Evolutionary conservation across 225 moss, liverwort and hornwort species (phyloP), one percentile per base, ranked within the genome.

Genomic region (Pseudisothecium myosuroides): DNA sequence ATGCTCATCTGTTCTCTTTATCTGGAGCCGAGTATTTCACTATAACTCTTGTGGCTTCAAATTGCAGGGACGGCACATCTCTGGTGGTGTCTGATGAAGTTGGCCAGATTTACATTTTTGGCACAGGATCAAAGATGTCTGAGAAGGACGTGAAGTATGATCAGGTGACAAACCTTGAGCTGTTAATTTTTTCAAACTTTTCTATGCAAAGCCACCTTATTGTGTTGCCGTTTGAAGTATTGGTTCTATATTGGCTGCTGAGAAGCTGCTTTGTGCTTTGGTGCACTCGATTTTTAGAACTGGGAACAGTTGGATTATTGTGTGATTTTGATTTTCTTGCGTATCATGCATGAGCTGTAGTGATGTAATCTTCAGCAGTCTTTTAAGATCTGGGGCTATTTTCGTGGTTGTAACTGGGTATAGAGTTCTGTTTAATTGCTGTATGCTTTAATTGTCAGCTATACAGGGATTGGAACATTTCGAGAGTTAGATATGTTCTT

Each of bases 11-110:
- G 76, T 61, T 83, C 37, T 84, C 66, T 52, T 74, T 64, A 28
- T 49, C 27, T 73, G 77, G 27, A 88, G 81, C 31, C 29, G 58
- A 72, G 39, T 72, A 56, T 62, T 86, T 39, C 64, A 21, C 22
- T 82, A 18, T 58, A 86, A 75, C 86, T 86, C 29, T n/a, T 77
- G 47, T 88, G 91, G 75, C 62, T 87, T 81, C 71, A 31, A 95
- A 65, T 79, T 86, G 56, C 96, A 99, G 98, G 87, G 99, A 99
- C 91, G 99, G 99, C 77, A 94, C 99, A 76, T 99, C 99, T 9
- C 88, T 99, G 86, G 97, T 99, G 89, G 99, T 99, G 64, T 96
- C 99, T 83, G 99, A 99, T 87, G 99, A 99, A 95, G 99, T 97
- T 88, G 99, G 99, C 85, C 99, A 99, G 92, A 97, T 99, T 41